A percentile compares a stretch with the other conserved stretches of the same genome.
These are phyloP conservation scores for Peribolospora baueri DNA, from an alignment of 768 basidiomycete genomes.

Conservation along the genomic window DNA sequence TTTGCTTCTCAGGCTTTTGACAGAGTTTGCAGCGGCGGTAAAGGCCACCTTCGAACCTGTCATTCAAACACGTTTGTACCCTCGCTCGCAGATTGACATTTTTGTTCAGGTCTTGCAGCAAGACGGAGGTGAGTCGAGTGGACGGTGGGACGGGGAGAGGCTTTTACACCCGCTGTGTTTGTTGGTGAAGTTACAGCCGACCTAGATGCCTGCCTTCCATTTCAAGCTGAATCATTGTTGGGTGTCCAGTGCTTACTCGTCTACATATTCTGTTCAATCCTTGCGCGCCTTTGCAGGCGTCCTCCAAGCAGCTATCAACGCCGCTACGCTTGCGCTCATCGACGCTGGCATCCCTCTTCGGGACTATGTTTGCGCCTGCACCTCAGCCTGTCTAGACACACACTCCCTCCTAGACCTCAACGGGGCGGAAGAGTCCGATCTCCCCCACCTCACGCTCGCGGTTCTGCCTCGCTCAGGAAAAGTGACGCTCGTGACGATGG, in stretches of 20 bases:
- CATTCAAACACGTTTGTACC: conserved; percentile 69
- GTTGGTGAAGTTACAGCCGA: neutral
- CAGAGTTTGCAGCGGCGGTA: conserved; percentile 64
- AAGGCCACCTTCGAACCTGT: conserved; percentile 93
- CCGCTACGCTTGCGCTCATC: conserved; percentile 71
- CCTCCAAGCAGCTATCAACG: conserved; percentile 77
- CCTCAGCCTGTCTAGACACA: conserved; percentile 40
- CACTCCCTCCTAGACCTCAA: conserved; percentile 69
- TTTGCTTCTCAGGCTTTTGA: conserved; percentile 37
- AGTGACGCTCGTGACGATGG: conserved; percentile 72
- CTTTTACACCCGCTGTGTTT: neutral
- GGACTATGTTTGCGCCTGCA: conserved; percentile 76
- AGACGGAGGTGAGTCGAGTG: conserved; percentile 36
- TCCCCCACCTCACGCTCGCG: conserved; percentile 70
- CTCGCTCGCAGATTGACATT: conserved; percentile 81
- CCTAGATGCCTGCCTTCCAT: neutral
- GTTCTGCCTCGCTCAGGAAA: conserved; percentile 56
- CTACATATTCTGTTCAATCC: neutral
- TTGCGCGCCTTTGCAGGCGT: conserved; percentile 26
- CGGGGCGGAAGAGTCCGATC: conserved; percentile 64
- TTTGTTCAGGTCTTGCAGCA: conserved; percentile 79
- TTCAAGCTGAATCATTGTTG: neutral
- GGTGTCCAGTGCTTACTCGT: neutral
- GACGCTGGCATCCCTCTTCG: conserved; percentile 70
- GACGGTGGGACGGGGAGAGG: neutral